Base-by-base conservation (phyloP, 805 yeast genomes). In the Suhomyces faveliae region DNA sequence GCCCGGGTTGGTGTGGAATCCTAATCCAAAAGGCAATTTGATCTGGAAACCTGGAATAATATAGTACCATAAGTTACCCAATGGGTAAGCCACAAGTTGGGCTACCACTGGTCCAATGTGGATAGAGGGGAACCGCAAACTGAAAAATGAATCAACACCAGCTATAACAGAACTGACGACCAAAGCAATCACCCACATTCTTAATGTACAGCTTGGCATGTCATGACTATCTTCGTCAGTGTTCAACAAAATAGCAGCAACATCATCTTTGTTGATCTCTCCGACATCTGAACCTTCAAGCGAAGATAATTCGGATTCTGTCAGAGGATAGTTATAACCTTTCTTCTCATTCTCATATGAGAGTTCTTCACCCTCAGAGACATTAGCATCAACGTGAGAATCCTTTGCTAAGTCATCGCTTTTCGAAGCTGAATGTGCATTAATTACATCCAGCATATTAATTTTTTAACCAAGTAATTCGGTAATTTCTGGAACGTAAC, bases 71-170 rank as follows among this genome's bases (percentile, higher is more conserved):
- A 51, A 43, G 40, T 38, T 40, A 11, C 54, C 62, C 39, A 58
- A 46, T 7, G 66, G 66, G 40, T 43, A 61, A 8, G 63, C 52
- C 20, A 61, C 40, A 17, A 60, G 50, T 40, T 58, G 60, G 10
- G 62, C 59, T 10, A 61, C 66, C 21, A 60, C 52, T 23, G 52
- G 54, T 1, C 58, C 53, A 24, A 61, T 61, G 27, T 56, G 43
- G 45, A 61, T 49, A 3, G 63, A 49, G 6, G 66, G 66, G 35
- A 54, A 61, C 40, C 63, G 55, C 40, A 61, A 46, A 12, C 58
- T 51, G 33, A 61, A 61, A 41, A 61, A 56, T 44, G 55, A 54
- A 47, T 61, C 59, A 33, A 59, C 62, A 5, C 62, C 64, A 5
- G 62, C 54, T 22, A 59, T 56, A 9, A 61, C 56, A n/a, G 52